Evolutionary conservation across 2,329 filamentous ascomycete species (phyloP).

Genomic region (Beauveria bassiana): DNA sequence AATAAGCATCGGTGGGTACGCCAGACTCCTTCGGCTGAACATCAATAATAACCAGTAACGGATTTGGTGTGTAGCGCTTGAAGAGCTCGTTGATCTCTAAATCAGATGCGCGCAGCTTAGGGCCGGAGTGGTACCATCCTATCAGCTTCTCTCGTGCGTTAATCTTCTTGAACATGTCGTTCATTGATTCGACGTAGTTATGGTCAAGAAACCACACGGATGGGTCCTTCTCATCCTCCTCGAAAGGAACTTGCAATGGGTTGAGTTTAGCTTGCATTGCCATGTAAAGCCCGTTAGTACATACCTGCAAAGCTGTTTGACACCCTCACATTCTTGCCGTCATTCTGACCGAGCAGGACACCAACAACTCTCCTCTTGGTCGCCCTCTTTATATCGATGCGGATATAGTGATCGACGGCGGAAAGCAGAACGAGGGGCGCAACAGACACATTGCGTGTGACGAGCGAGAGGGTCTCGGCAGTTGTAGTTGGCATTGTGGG

Average conservation of each 20-base stretch:
- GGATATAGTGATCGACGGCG: slow-evolving; percentile 96
- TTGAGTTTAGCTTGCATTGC: slow-evolving; percentile 11
- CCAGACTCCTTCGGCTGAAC: slow-evolving; percentile 97
- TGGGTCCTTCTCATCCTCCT: slow-evolving; percentile 97
- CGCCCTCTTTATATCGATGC: slow-evolving; percentile 76
- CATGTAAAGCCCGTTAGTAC: slow-evolving; percentile 15
- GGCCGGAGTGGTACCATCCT: slow-evolving; percentile 98
- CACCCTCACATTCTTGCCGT: slow-evolving; percentile 90
- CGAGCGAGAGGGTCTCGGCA: slow-evolving; percentile 90
- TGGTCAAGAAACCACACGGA: slow-evolving; percentile 99
- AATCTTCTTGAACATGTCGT: slow-evolving; percentile 99
- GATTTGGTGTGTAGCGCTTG: slow-evolving; percentile 97
- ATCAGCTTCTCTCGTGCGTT: slow-evolving; percentile 98
- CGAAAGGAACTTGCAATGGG: slow-evolving; percentile 70
- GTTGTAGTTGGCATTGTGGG: slow-evolving; percentile 86
- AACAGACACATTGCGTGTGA: slow-evolving; percentile 91
- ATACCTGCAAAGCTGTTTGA: slow-evolving; percentile 98
- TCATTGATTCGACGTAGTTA: slow-evolving; percentile 99
- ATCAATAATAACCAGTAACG: slow-evolving; percentile 93
- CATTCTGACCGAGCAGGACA: slow-evolving; percentile 89
- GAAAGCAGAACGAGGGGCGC: slow-evolving; percentile 96
- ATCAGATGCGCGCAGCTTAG: slow-evolving; percentile 93
- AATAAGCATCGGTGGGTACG: slow-evolving; percentile 97
- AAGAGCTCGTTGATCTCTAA: slow-evolving; percentile 99
- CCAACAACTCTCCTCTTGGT: slow-evolving; percentile 79